phyloP scores from a whole-genome alignment of 2,329 filamentous ascomycete species.

The Hymenoscyphus infarciens region DNA sequence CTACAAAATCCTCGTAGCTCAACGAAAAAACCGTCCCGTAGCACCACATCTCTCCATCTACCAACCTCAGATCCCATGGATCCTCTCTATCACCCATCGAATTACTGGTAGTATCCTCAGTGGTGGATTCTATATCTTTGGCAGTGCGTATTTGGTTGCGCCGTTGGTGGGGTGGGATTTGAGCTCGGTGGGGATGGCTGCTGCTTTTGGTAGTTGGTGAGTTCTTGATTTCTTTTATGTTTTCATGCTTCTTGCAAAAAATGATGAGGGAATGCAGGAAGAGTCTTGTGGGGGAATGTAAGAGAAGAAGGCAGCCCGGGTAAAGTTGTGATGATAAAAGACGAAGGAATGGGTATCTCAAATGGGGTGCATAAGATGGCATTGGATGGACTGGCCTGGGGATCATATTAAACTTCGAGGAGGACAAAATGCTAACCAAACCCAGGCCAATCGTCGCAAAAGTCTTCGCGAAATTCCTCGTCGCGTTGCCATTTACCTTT shows the following conservation, averaged over 20 bases:
- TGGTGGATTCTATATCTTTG: slow-evolving; percentile 64
- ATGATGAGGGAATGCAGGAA: too few species aligned
- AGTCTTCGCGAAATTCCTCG: slow-evolving; percentile 52
- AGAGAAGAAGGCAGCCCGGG: too few species aligned
- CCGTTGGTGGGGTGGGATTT: slow-evolving; percentile 66
- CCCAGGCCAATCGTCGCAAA: slow-evolving; percentile 51
- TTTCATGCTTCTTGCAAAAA: background rate
- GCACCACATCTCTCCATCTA: slow-evolving; percentile 70
- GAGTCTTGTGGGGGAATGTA: too few species aligned
- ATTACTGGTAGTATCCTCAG: slow-evolving; percentile 60
- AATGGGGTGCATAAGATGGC: background rate
- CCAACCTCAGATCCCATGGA: slow-evolving; percentile 67
- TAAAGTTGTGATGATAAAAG: too few species aligned
- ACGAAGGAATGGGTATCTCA: background rate
- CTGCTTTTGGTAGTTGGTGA: slow-evolving; percentile 55
- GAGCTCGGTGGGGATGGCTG: slow-evolving; percentile 60
- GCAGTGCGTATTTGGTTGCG: slow-evolving; percentile 61
- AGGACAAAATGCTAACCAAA: background rate
- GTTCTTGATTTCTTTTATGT: background rate
- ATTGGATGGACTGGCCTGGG: background rate
- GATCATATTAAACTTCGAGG: background rate
- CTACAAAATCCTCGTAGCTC: slow-evolving; percentile 59
- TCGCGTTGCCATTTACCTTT: slow-evolving; percentile 65
- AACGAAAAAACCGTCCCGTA: slow-evolving; percentile 65
- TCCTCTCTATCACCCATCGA: slow-evolving; percentile 56